phyloP scores from a whole-genome alignment of 805 yeast genomes.

The Sugiyamaella qingdaonensis region DNA sequence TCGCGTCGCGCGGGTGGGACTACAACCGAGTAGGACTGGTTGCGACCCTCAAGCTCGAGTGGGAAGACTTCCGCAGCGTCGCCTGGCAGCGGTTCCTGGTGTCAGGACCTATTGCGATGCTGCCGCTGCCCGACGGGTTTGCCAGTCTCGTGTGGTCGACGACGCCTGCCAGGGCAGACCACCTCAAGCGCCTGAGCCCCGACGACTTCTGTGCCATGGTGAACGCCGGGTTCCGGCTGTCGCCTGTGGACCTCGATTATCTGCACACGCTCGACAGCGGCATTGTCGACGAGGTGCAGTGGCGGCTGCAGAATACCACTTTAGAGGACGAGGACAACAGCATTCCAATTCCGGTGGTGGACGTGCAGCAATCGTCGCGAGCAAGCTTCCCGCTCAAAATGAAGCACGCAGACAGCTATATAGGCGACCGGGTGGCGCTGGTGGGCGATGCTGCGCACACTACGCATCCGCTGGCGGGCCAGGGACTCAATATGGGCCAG shows the following conservation, averaged over 20 bases:
- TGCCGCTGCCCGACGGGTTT: slow-evolving; percentile 80
- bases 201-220: slow-evolving; percentile 63
- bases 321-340: slow-evolving; percentile 49
- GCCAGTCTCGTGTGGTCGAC: slow-evolving; percentile 96
- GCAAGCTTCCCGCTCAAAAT: slow-evolving; percentile 86
- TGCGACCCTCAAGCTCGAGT: slow-evolving; percentile 73
- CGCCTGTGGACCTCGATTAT: slow-evolving; percentile 69
- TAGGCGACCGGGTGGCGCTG: slow-evolving; percentile 79
- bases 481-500: slow-evolving; percentile 97
- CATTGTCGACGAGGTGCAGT: slow-evolving; percentile 62
- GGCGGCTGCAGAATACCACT: slow-evolving; percentile 54
- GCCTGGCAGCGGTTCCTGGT: slow-evolving; percentile 93
- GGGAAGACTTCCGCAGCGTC: slow-evolving; percentile 62
- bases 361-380: slow-evolving; percentile 58
- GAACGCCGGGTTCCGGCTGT: slow-evolving; percentile 83
- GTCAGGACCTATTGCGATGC: slow-evolving; percentile 87
- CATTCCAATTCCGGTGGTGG: slow-evolving; percentile 63
- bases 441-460: slow-evolving; percentile 99
- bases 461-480: slow-evolving; percentile 96
- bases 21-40: slow-evolving; percentile 90
- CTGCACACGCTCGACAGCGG: slow-evolving; percentile 49
- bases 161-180: slow-evolving; percentile 65
- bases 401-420: slow-evolving; percentile 87
- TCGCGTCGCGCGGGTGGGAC: slow-evolving; percentile 88
- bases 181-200: slow-evolving; percentile 55